A percentile compares a stretch with the other conserved stretches of the same genome.
These are phyloP conservation scores for Cytospora paraplurivora DNA, from an alignment of 2,329 filamentous ascomycete species.

Conservation along the genomic window DNA sequence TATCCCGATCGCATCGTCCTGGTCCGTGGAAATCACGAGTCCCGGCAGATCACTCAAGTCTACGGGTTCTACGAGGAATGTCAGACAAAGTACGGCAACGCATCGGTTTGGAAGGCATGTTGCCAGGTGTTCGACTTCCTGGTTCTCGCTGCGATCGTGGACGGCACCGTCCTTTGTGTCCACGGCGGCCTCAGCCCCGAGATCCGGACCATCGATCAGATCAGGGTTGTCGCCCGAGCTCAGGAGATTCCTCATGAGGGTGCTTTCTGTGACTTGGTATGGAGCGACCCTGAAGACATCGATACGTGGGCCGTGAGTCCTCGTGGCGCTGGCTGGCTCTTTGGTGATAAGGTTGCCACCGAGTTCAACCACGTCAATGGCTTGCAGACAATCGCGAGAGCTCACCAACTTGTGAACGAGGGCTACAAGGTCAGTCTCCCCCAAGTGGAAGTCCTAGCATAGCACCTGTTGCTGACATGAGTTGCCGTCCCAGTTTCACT, in stretches of 20 bases:
- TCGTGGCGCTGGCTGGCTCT: constrained; percentile 94
- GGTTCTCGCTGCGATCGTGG: constrained; percentile 93
- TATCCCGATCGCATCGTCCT: constrained; percentile 95
- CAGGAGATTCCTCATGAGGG: constrained; percentile 98
- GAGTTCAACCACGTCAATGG: constrained; percentile 98
- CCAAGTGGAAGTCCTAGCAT: not conserved
- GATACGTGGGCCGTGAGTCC: constrained; percentile 96
- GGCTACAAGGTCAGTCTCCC: constrained; percentile 77
- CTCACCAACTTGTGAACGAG: constrained; percentile 98
- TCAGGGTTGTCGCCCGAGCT: constrained; percentile 96
- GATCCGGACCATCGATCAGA: constrained; percentile 98
- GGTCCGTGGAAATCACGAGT: constrained; percentile 97
- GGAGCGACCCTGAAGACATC: constrained; percentile 96
- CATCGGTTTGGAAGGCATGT: constrained; percentile 99
- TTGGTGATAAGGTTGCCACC: constrained; percentile 94
- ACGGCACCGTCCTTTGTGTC: constrained; percentile 97
- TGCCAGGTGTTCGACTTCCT: constrained; percentile 99
- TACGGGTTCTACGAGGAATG: constrained; percentile 99
- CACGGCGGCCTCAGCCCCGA: constrained; percentile 88
- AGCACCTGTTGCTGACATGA: constrained; percentile 35
- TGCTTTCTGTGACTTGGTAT: constrained; percentile 96
- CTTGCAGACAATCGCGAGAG: constrained; percentile 91
- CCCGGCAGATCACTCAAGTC: constrained; percentile 94
- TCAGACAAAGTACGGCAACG: constrained; percentile 96
- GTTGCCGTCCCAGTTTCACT: constrained; percentile 69